Evolutionary conservation across 352 stramenopile genomes (phyloP), one percentile per base, ranked within the genome.

Genomic region (Pythium biforme): DNA sequence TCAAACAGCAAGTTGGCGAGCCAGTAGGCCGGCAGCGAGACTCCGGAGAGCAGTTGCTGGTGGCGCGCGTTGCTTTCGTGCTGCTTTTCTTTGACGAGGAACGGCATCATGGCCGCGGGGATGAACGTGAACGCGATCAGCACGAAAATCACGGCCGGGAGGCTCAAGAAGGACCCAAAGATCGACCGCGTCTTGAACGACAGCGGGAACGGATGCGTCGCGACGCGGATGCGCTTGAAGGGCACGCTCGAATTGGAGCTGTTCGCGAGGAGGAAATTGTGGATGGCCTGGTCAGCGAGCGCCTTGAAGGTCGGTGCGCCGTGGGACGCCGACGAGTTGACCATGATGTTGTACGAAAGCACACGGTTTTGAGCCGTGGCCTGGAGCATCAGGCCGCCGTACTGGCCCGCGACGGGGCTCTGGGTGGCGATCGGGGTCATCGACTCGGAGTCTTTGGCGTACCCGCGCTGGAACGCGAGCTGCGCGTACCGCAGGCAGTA

Each of bases 41-140:
- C 96, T 3, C 97, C 97, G 10, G 91, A 96, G 34, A 99, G 94
- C 70, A 87, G 85, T 74, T 98, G 94, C 73, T 98, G 89, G 81
- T 99, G 97, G 65, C 99, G 98, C 11, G 96, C 89, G 62, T 98
- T 99, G 52, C 82, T 73, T 20, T 81, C 79, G n/a, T 81, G 83
- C 50, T 98, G 88, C 64, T 92, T 92, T 62, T 99, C 97, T 47
- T 97, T 93, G 39, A 99, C 96, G 20, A 99, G 76, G 73, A 98
- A 99, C 22, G 94, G 92, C 65, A 96, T 97, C 59, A 96, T 96
- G 5, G 88, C 86, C 4, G 90, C 92, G 0, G 93, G 91, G 34
- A 98, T 86, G 64, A 98, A 98, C 33, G 92, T 93, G 61, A 98
- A 95, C 6, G 90, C 92, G 19, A 97, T 85, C 17, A 98, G 72